phyloP scores from a whole-genome alignment of 2,329 filamentous ascomycete species.

The Cadophora malorum region DNA sequence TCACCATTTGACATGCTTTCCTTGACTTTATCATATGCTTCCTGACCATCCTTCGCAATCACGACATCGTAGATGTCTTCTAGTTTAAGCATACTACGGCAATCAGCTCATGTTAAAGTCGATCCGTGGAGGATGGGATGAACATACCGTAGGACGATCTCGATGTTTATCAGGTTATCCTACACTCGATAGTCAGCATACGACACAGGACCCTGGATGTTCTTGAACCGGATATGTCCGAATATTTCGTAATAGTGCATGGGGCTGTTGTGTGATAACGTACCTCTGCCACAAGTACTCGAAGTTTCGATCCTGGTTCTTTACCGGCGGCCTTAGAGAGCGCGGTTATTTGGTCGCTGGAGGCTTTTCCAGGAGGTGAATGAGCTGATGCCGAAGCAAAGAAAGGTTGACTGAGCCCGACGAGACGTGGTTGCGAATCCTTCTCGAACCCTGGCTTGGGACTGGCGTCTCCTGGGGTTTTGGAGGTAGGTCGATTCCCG shows the following conservation, averaged over 20 bases:
- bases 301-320: constrained; percentile 66
- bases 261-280: background rate
- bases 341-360: constrained; percentile 67
- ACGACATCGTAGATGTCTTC: constrained; percentile 87
- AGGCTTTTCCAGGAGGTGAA: constrained; percentile 27
- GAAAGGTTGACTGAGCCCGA: constrained; percentile 84
- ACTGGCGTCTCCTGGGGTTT: constrained; percentile 27
- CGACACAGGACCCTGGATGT: background rate
- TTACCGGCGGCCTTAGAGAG: constrained; percentile 69
- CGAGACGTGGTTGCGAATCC: constrained; percentile 76
- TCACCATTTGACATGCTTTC: constrained; percentile 76
- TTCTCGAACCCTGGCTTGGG: constrained; percentile 54
- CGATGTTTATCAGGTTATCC: constrained; percentile 70
- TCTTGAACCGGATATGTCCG: background rate
- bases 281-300: constrained; percentile 81
- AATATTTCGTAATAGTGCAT: background rate
- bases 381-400: constrained; percentile 54
- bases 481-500: constrained; percentile 15
- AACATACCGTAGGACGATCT: constrained; percentile 60
- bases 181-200: background rate
- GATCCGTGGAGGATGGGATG: background rate
- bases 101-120: constrained; percentile 51
- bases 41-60: constrained; percentile 84
- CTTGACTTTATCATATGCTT: constrained; percentile 87
- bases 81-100: constrained; percentile 70